Evolutionary conservation across 768 basidiomycete genomes (phyloP).

Genomic region (Fistulinella prunicolor): DNA sequence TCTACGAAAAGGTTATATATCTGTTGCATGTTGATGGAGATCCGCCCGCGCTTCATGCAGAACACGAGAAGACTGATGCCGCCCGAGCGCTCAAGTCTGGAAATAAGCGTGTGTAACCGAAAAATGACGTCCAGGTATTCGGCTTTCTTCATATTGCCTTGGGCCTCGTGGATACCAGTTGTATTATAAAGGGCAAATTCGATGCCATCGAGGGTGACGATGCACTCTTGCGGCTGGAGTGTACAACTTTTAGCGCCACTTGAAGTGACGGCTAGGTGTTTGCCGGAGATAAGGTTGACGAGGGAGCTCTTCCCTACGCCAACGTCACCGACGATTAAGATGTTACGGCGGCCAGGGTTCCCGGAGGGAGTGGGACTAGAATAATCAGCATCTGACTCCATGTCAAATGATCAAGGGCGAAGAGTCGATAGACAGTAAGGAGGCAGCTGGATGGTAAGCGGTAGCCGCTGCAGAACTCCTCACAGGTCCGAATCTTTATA

Average conservation of each 20-base stretch:
- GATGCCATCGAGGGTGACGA: constrained; percentile 13
- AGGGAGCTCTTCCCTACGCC: constrained; percentile 40
- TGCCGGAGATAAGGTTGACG: constrained; percentile 37
- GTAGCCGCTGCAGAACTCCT: neutral
- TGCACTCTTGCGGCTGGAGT: constrained; percentile 26
- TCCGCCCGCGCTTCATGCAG: constrained; percentile 29
- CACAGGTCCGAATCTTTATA: constrained; percentile 13
- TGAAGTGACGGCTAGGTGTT: constrained; percentile 27
- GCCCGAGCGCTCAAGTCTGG: constrained; percentile 25
- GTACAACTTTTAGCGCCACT: constrained; percentile 37
- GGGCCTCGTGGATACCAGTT: constrained; percentile 28
- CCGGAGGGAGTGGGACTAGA: constrained; percentile 14
- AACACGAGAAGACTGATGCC: constrained; percentile 31
- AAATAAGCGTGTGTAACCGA: constrained; percentile 34
- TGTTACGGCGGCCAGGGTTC: constrained; percentile 15
- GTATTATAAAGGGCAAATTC: constrained; percentile 26
- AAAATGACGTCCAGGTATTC: constrained; percentile 27
- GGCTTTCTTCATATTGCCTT: constrained; percentile 19
- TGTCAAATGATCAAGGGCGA: neutral
- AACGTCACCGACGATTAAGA: constrained; percentile 29
- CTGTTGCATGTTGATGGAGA: constrained; percentile 24
- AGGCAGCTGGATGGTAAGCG: neutral
- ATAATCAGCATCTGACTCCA: constrained; percentile 10
- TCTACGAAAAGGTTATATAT: constrained; percentile 38
- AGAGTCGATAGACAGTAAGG: constrained; percentile 2